Evolutionary conservation across 768 basidiomycete genomes (phyloP).

Genomic region (Termitomyces sp.): DNA sequence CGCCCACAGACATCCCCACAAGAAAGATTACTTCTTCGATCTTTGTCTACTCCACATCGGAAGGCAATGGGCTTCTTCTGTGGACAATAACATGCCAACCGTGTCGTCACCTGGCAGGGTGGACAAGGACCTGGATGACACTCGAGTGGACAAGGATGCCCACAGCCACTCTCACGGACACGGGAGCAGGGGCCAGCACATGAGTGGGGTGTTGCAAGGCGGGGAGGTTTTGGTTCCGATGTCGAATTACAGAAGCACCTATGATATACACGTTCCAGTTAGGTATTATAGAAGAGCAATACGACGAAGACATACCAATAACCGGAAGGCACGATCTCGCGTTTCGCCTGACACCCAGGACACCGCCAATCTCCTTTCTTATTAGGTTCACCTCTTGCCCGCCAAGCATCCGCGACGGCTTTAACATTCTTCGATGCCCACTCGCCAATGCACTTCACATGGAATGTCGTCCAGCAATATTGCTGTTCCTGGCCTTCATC

Average conservation of each 20-base stretch:
- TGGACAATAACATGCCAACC: slow-evolving; percentile 77
- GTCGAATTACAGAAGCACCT: slow-evolving; percentile 85
- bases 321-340: slow-evolving; percentile 58
- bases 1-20: slow-evolving; percentile 44
- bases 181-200: slow-evolving; percentile 71
- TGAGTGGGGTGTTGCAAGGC: slow-evolving; percentile 72
- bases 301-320: slow-evolving; percentile 52
- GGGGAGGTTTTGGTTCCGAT: slow-evolving; percentile 67
- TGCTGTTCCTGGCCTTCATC: slow-evolving; percentile 37
- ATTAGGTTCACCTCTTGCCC: slow-evolving; percentile 58
- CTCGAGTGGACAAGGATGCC: slow-evolving; percentile 76
- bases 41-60: slow-evolving; percentile 48
- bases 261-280: slow-evolving; percentile 13
- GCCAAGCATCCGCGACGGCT: slow-evolving; percentile 70
- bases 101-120: slow-evolving; percentile 80
- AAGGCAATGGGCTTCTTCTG: slow-evolving; percentile 54
- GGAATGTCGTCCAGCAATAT: slow-evolving; percentile 90
- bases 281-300: not conserved
- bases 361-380: slow-evolving; percentile 84
- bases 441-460: slow-evolving; percentile 81
- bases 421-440: slow-evolving; percentile 87
- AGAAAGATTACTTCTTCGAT: slow-evolving; percentile 26
- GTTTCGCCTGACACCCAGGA: slow-evolving; percentile 85
- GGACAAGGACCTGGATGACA: slow-evolving; percentile 98
- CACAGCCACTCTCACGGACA: slow-evolving; percentile 53